Evolutionary conservation across 1,284 basidiomycete genomes (phyloP).

Genomic region (Psilocybe mexicana): DNA sequence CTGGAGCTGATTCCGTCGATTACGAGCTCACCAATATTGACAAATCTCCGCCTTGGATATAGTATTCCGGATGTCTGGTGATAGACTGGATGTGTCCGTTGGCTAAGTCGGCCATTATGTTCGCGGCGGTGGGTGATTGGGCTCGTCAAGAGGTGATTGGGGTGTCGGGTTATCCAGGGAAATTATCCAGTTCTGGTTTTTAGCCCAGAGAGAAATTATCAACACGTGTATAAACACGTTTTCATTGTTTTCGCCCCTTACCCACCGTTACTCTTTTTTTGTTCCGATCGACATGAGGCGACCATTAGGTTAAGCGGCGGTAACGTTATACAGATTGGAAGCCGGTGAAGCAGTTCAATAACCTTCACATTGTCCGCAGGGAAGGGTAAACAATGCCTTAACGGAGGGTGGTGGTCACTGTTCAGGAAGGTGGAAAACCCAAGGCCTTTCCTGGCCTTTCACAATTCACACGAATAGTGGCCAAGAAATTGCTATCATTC

Average conservation of each 20-base stretch:
- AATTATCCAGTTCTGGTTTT: constrained; percentile 22
- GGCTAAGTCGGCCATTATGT: not conserved
- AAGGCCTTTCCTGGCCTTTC: no score
- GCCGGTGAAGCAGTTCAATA: not conserved
- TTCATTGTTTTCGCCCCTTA: constrained; percentile 15
- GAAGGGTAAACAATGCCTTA: no score
- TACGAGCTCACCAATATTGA: constrained; percentile 39
- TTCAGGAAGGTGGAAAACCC: no score
- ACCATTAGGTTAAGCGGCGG: constrained; percentile 17
- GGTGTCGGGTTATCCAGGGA: not conserved
- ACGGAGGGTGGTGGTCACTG: no score
- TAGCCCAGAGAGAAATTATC: constrained; percentile 27
- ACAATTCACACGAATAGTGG: no score
- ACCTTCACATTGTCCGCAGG: no score
- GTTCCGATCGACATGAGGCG: constrained; percentile 27
- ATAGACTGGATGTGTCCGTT: constrained; percentile 26
- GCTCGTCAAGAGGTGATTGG: not conserved
- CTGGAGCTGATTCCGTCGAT: not conserved
- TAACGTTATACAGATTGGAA: not conserved
- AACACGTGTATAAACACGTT: constrained; percentile 36
- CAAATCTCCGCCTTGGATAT: constrained; percentile 54
- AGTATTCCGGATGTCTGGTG: constrained; percentile 48
- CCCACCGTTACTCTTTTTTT: constrained; percentile 1
- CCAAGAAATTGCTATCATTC: no score
- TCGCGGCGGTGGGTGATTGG: not conserved